phyloP scores from a whole-genome alignment of 1,284 basidiomycete species.

The Albatrellus sp. region DNA sequence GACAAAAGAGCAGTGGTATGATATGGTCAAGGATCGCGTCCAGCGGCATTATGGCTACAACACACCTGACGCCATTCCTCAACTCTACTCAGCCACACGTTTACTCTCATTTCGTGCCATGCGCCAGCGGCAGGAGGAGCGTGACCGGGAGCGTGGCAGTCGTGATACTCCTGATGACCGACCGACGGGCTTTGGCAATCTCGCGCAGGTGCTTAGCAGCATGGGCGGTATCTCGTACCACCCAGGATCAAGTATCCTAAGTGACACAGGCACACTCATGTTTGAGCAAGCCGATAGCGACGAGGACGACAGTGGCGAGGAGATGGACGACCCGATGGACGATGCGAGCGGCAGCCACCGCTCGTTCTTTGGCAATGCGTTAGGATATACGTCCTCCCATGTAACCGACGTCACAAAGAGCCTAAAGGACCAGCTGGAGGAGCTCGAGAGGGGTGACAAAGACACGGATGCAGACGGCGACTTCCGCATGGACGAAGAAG shows the following conservation, averaged over 20 bases:
- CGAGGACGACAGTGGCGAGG: slow-evolving; percentile 29
- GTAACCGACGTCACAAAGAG: slow-evolving; percentile 37
- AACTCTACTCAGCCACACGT: slow-evolving; percentile 54
- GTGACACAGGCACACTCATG: slow-evolving; percentile 38
- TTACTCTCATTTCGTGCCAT: slow-evolving; percentile 47
- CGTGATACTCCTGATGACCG: slow-evolving; percentile 14
- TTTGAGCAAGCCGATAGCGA: slow-evolving; percentile 39
- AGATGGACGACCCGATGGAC: not conserved
- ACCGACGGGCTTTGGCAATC: slow-evolving; percentile 27
- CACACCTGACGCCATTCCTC: slow-evolving; percentile 58
- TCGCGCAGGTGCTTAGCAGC: slow-evolving; percentile 33
- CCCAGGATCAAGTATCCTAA: slow-evolving; percentile 35
- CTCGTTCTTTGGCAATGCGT: slow-evolving; percentile 6
- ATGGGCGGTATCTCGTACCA: slow-evolving; percentile 44
- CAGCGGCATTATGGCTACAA: slow-evolving; percentile 59
- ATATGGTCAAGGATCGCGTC: slow-evolving; percentile 83
- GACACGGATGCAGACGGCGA: slow-evolving; percentile 6
- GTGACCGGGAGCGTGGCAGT: slow-evolving; percentile 8
- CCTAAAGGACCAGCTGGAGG: slow-evolving; percentile 47
- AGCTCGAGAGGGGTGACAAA: slow-evolving; percentile 35
- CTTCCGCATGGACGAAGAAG: slow-evolving; percentile 11
- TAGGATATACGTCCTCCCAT: slow-evolving; percentile 16
- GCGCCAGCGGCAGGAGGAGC: slow-evolving; percentile 2
- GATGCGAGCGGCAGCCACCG: slow-evolving; percentile 5
- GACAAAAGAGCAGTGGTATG: slow-evolving; percentile 87